phyloP scores from a whole-genome alignment of 495 filamentous ascomycete species.

The Hyphodiscus hymeniophilus region DNA sequence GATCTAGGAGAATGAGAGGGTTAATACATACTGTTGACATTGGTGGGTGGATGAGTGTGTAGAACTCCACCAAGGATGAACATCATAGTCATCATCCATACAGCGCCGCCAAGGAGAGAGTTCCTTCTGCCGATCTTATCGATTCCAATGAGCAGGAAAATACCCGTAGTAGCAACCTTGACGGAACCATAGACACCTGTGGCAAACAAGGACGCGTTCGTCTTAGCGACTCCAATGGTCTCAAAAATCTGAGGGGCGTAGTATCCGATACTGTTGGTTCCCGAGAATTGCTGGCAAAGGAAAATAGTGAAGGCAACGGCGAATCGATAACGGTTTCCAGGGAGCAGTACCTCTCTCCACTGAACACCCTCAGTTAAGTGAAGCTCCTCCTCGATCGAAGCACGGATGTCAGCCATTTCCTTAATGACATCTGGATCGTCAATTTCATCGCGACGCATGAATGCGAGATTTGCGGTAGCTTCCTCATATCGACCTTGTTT shows the following conservation, averaged over 20 bases:
- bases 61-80: constrained; percentile 18
- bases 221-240: constrained; percentile 34
- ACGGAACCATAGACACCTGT: constrained; percentile 48
- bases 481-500: constrained; percentile 10
- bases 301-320: constrained; percentile 37
- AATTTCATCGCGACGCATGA: constrained; percentile 3
- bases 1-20: no score
- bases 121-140: constrained; percentile 18
- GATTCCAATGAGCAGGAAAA: constrained; percentile 17
- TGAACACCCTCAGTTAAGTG: constrained; percentile 13
- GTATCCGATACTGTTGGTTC: constrained; percentile 43
- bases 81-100: constrained; percentile 20
- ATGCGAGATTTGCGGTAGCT: constrained; percentile 5
- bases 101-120: constrained; percentile 19
- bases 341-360: constrained; percentile 15
- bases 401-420: constrained; percentile 22
- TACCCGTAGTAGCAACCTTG: constrained; percentile 25
- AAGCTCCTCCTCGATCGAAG: constrained; percentile 20
- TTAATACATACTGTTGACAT: background rate
- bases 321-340: constrained; percentile 30
- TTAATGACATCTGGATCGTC: constrained; percentile 3
- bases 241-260: constrained; percentile 45
- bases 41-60: constrained; percentile 12
- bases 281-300: constrained; percentile 47
- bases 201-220: constrained; percentile 39